Percentiles rank a stretch among this genome's conserved stretches.
Conservation (phyloP, 2,329 filamentous ascomycete genomes). For the Stachybotrys chlorohalonatus region DNA sequence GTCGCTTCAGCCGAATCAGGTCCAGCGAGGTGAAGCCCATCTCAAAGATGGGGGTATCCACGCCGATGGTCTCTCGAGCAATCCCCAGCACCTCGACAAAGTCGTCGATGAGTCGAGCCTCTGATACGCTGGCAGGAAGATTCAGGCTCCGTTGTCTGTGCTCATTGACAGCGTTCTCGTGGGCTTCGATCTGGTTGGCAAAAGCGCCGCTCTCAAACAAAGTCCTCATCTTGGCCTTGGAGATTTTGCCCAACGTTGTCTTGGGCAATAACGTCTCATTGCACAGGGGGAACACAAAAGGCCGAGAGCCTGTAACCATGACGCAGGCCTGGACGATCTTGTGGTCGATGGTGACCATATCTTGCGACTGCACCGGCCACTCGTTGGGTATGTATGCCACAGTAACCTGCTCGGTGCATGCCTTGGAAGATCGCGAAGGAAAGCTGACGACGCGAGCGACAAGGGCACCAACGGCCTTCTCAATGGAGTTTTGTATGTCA, state of each 20-base stretch:
- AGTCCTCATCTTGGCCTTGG: conserved; percentile 21
- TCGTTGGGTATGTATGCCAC: conserved; percentile 22
- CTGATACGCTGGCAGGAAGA: conserved; percentile 8
- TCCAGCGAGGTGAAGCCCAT: conserved; percentile 29
- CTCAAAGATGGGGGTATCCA: conserved; percentile 18
- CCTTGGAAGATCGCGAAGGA: conserved; percentile 8
- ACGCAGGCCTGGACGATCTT: conserved; percentile 1
- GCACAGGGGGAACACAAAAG: conserved; percentile 1
- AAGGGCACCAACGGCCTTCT: conserved; percentile 11
- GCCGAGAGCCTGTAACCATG: background rate
- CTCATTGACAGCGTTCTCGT: background rate
- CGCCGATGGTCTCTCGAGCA: conserved; percentile 3
- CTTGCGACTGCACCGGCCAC: background rate
- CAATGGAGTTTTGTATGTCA: conserved; percentile 28
- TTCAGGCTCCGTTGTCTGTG: conserved; percentile 4
- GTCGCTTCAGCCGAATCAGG: conserved; percentile 28
- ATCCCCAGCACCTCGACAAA: background rate
- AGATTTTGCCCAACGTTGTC: conserved; percentile 31
- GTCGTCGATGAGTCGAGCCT: conserved; percentile 1
- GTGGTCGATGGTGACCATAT: conserved; percentile 1
- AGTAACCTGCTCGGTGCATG: conserved; percentile 26
- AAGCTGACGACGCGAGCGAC: conserved; percentile 25
- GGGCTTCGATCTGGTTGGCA: background rate
- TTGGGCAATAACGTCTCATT: background rate
- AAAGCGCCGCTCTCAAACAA: conserved; percentile 3